These are phyloP conservation scores for Salix caprea DNA, from an alignment of 345 rosid genomes.

Conservation along the genomic window DNA sequence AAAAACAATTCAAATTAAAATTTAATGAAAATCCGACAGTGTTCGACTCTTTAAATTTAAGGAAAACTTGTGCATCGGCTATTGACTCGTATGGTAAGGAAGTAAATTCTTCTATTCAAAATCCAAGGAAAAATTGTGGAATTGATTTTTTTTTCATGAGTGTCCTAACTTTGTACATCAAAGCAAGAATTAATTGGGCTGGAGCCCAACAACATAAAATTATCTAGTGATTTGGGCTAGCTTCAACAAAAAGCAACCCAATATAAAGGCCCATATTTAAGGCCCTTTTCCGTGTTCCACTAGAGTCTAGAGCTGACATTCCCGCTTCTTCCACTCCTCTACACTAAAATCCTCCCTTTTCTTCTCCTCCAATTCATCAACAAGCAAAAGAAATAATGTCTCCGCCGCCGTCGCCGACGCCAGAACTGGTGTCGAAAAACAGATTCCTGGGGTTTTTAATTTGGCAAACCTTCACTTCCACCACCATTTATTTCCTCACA, in stretches of 20 bases:
- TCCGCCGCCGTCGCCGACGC: neutral
- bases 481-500: conserved; percentile 51
- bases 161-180: no score
- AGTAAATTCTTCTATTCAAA: no score
- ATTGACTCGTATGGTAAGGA: no score
- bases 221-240: neutral
- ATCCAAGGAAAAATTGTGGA: no score
- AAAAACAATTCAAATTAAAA: no score
- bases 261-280: neutral
- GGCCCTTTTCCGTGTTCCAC: neutral
- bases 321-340: neutral
- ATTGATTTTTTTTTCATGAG: no score
- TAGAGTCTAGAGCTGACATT: neutral
- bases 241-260: neutral
- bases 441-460: conserved; percentile 59
- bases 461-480: conserved; percentile 64
- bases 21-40: no score
- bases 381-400: neutral
- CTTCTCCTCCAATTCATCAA: neutral
- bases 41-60: no score
- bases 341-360: no score
- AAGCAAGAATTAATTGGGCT: neutral
- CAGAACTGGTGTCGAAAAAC: conserved; percentile 43
- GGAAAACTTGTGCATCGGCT: no score
- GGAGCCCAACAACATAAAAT: neutral